Evolutionary conservation across 345 rosid genomes (phyloP), one percentile per base, ranked within the genome.

Genomic region (Linum lewisii): DNA sequence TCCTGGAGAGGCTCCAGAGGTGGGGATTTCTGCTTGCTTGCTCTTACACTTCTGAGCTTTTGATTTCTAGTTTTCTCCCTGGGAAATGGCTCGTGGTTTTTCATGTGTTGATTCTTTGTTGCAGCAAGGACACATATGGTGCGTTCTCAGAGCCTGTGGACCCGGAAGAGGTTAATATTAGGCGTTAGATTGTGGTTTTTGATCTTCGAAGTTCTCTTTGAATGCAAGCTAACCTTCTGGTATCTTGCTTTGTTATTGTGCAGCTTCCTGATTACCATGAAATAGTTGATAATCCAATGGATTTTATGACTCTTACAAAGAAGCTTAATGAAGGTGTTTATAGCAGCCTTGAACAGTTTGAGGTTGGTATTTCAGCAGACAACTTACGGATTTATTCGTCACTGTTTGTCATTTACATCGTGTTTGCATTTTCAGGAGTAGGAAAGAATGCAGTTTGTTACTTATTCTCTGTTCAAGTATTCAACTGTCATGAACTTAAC

Each of bases 221-320:
- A 42, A 42, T 44, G 54, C 61, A 29, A 42, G 44, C 29, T 58
- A 13, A 49, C 11, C 24, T 42, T 11, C 24, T 42, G 13, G 18
- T 52, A 49, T 21, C 5, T 14, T 32, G 16, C 52, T 47, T 22
- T 8, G 37, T 19, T 38, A 38, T 36, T 24, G 13, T 64, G 52
- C 57, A 70, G 73, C 73, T 70, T 61, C 74, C 74, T 6, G 74
- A 70, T 65, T 70, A 70, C 34, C 66, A 42, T 70, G 73, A 70
- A 20, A 54, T 70, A 25, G 60, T 64, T 54, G 69, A 65, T 47
- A 61, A 70, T 64, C 74, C 74, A 15, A 70, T 70, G 74, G 74
- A 70, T 57, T 65, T 70, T 56, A 62, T 24, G 7, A 70, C 74
- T 9, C 51, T 70, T 52, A 65, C 59, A 52, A 60, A 70, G 57